These are phyloP conservation scores for Tulasnella sp. DNA, from an alignment of 768 basidiomycete species.

Conservation along the genomic window DNA sequence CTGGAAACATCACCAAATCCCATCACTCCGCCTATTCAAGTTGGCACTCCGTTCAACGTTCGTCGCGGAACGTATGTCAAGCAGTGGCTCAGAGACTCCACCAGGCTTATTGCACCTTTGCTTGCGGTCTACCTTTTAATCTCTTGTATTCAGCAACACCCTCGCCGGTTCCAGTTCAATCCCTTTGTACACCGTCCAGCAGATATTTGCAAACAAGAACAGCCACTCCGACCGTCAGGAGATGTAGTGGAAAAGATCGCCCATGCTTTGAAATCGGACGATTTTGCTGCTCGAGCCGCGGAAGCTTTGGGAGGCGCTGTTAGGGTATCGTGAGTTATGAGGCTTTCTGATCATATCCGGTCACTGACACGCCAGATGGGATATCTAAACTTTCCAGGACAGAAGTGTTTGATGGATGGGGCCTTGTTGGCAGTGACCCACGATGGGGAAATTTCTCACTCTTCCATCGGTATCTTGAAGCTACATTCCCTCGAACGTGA, in stretches of 20 bases:
- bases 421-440: constrained; percentile 46
- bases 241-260: background rate
- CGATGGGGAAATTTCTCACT: constrained; percentile 53
- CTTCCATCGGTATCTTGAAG: constrained; percentile 54
- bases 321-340: background rate
- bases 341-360: background rate
- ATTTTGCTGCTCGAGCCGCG: background rate
- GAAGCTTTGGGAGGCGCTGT: background rate
- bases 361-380: background rate
- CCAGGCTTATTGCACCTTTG: background rate
- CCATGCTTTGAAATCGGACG: background rate
- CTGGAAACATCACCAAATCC: background rate
- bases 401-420: constrained; percentile 50
- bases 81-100: background rate
- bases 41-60: background rate
- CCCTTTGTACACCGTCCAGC: background rate
- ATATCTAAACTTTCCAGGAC: no score
- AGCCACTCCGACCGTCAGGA: background rate
- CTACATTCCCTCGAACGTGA: constrained; percentile 61
- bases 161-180: background rate
- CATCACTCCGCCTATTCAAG: background rate
- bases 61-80: background rate
- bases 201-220: background rate
- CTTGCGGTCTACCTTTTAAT: background rate
- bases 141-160: background rate